Evolutionary conservation across 2,329 filamentous ascomycete genomes (phyloP), one percentile per base, ranked within the genome.

Genomic region (Xylariaceae sp.): DNA sequence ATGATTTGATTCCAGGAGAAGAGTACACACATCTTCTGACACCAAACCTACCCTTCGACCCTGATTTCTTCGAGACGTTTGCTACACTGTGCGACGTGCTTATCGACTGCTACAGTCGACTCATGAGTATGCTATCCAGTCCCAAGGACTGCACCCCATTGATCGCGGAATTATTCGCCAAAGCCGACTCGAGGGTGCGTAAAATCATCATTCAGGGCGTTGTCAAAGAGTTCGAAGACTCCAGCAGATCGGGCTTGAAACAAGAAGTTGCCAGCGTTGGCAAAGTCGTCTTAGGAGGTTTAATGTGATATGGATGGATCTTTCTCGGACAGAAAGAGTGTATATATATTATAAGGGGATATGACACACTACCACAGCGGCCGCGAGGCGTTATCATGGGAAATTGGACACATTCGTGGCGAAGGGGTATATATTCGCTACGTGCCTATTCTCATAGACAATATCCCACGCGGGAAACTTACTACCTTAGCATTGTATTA

Each of bases 51-150:
- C 94, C 94, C 0, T 99, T 99, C 66, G 92, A 97, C 59, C 94
- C 94, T 0, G 94, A 99, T 71, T 99, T 96, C 65, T 94, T 93
- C 70, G 91, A 95, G 73, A 97, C 92, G 0, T 97, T 97, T 73
- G 88, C 91, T 13, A 97, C 94, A 12, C 78, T 99, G 6, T 97
- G 94, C 73, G 94, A 99, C 67, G 90, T 96, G 3, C 75, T 99
- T 55, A 95, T 97, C 63, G 94, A 97, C 69, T 90, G 86, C 65
- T 99, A 99, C 72, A 84, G 85, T 34, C 83, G 86, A 49, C 82
- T 99, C 28, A 75, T 95, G 63, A 78, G 77, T 41, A 76, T 99
- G 53, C 76, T 97, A 18, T 80, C 85, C n/a, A 83, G 84, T 2
- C 87, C 92, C 1, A 82, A 87, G 22, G 81, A 88, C 45, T 94